phyloP scores from a whole-genome alignment of 2,329 filamentous ascomycete species.

The Paecilomyces fulvus region DNA sequence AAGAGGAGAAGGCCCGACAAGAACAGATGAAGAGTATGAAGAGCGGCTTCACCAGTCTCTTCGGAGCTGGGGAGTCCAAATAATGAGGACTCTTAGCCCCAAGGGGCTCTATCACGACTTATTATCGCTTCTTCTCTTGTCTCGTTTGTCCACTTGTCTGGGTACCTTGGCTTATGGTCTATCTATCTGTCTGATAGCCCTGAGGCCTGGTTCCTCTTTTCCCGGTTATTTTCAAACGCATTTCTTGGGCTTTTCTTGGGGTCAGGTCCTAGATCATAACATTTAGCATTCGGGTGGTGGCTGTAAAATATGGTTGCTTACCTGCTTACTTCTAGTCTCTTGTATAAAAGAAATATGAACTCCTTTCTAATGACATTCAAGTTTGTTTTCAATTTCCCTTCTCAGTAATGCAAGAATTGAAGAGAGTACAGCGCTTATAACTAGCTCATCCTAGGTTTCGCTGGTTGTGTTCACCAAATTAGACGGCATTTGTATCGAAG shows the following conservation, averaged over 20 bases:
- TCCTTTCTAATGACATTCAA: background rate
- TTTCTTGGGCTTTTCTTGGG: background rate
- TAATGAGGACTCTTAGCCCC: conserved; percentile 5
- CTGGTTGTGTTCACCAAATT: background rate
- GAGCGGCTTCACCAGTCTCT: conserved; percentile 57
- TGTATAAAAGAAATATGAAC: conserved; percentile 4
- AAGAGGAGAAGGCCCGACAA: conserved; percentile 81
- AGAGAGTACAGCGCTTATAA: background rate
- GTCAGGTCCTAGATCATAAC: background rate
- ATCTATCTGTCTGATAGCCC: background rate
- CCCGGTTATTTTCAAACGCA: background rate
- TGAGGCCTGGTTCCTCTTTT: background rate
- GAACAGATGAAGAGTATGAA: conserved; percentile 92
- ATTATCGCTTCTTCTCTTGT: background rate
- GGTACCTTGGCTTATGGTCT: background rate
- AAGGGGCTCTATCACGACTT: background rate
- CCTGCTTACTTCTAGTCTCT: background rate
- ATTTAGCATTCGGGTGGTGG: background rate
- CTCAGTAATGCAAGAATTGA: background rate
- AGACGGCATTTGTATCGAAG: no score
- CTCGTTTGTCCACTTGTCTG: background rate
- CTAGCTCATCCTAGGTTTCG: background rate
- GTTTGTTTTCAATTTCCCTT: background rate
- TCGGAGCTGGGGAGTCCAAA: conserved; percentile 32
- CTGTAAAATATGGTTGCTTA: background rate